Evolutionary conservation across 1,284 basidiomycete species (phyloP), one percentile per base, ranked within the genome.

Genomic region (Bothia castanella): DNA sequence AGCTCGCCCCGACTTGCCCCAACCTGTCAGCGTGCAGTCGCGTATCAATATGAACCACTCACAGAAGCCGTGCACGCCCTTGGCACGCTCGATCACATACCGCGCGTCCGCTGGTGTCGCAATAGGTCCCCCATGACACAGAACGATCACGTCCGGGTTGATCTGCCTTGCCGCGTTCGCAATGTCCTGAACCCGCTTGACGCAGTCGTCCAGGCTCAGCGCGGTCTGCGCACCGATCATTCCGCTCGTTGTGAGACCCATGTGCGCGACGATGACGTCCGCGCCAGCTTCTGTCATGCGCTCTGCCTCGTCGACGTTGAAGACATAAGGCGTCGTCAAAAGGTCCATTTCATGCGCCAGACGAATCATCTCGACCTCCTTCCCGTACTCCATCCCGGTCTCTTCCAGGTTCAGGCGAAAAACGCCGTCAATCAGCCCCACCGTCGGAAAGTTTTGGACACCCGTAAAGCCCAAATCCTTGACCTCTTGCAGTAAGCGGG

Each of bases 401-500:
- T 68, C 64, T 53, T 66, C 66, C 20, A 67, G 53, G 46, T 67
- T 63, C 40, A 58, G 64, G 13, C 66, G 61, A 48, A 66, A 68
- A 31, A 56, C 56, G 2, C 64, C 63, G 39, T 68, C 64, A 13
- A 68, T 67, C 45, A 65, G 31, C 8, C 63, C 61, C 8, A 64
- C 62, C 2, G 64, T 68, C 23, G 64, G 63, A 47, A 68, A 65
- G 36, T 68, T 67, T 41, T 66, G 65, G 23, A 64, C 60, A 14
- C 63, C 64, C 20, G 55, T 40, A 34, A 65, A 67, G 9, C 61
- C 65, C 35, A 66, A 27, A n/a, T 57, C 56, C 47, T 66, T 62
- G 43, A 68, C 51, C 39, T 60, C 49, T 27, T 44, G 49, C 46
- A 65, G 38, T 20, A 67, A 49, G 13, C 56, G 53, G 13, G 54